These are phyloP conservation scores for Chalaropsis thielavioides DNA, from an alignment of 2,329 filamentous ascomycete species.

Conservation along the genomic window DNA sequence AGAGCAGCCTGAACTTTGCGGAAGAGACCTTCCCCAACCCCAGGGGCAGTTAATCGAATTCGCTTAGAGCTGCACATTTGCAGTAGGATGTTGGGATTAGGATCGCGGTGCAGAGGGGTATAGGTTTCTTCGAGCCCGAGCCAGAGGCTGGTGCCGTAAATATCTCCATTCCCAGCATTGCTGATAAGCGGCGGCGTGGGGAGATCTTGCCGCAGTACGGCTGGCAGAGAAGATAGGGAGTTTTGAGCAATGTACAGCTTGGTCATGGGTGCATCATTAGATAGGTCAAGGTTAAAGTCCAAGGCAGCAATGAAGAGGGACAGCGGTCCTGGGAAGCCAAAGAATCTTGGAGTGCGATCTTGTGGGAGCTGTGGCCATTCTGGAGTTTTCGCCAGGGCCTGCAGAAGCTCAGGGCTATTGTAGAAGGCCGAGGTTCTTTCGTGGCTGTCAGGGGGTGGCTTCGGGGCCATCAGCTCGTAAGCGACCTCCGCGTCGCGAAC, in stretches of 20 bases:
- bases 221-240: constrained; percentile 53
- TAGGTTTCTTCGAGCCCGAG: constrained; percentile 74
- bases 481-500: constrained; percentile 26
- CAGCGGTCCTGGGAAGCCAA: constrained; percentile 46
- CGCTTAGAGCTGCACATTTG: constrained; percentile 63
- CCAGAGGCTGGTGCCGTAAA: constrained; percentile 85
- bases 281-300: constrained; percentile 31
- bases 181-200: constrained; percentile 51
- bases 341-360: constrained; percentile 29
- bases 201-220: constrained; percentile 46
- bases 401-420: background rate
- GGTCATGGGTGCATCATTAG: constrained; percentile 19
- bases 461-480: constrained; percentile 27
- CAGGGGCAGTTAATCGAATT: constrained; percentile 56
- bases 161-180: constrained; percentile 55
- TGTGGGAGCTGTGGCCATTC: background rate
- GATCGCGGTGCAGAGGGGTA: constrained; percentile 81
- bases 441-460: constrained; percentile 7
- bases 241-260: constrained; percentile 80
- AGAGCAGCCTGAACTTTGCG: constrained; percentile 32
- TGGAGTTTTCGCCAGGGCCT: background rate
- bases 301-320: constrained; percentile 46
- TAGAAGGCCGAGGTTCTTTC: constrained; percentile 20
- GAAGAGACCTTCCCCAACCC: constrained; percentile 50
- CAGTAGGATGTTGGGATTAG: constrained; percentile 84